Percentiles rank a stretch among this genome's conserved stretches.
Evolutionary conservation across 768 basidiomycete species (phyloP).

Genomic region (Pulveroboletus sp.): DNA sequence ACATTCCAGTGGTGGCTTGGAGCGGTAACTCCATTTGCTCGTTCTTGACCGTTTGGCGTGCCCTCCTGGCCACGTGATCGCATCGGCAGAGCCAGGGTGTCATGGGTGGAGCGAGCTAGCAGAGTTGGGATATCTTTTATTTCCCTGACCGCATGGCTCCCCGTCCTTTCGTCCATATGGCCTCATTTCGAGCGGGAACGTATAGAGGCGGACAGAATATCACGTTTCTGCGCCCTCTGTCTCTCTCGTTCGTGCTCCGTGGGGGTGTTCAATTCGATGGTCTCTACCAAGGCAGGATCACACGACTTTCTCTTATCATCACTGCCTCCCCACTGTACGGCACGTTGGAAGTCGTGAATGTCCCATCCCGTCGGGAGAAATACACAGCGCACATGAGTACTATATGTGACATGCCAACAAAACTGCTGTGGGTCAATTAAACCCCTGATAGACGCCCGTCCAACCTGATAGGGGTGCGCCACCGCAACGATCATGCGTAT

Average conservation of each 20-base stretch:
- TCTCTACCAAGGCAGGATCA: neutral
- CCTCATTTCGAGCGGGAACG: conserved; percentile 5
- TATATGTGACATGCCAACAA: conserved; percentile 3
- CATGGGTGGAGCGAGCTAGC: too few species aligned
- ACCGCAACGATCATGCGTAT: neutral
- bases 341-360: conserved; percentile 19
- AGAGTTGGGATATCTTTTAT: conserved; percentile 4
- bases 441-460: neutral
- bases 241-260: neutral
- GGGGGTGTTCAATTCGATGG: conserved; percentile 7
- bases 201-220: conserved; percentile 17
- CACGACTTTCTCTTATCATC: conserved; percentile 5
- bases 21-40: too few species aligned
- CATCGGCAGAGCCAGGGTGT: too few species aligned
- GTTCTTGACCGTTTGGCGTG: too few species aligned
- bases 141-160: conserved; percentile 12
- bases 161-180: neutral
- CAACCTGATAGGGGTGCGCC: neutral
- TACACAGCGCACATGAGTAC: neutral
- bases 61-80: too few species aligned
- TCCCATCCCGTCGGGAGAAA: neutral
- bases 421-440: neutral
- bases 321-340: neutral
- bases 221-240: neutral
- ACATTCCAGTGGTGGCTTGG: too few species aligned